Evolutionary conservation across 73 alveolate species (phyloP).

Genomic region (Symbiodinium pilosum): DNA sequence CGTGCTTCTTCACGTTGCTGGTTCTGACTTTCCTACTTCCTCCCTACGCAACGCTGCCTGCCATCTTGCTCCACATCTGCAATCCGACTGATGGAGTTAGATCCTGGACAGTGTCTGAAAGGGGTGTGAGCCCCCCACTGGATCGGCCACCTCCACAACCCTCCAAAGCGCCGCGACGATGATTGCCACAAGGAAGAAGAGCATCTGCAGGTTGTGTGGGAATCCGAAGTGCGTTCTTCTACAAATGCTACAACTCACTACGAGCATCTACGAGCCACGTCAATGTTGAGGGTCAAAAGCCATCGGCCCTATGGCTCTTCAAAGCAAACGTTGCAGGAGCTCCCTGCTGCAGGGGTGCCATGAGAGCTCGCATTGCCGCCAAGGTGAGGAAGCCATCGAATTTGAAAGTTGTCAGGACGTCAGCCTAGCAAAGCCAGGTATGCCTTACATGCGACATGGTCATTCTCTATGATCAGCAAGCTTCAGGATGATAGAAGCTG

Average conservation of each 20-base stretch:
- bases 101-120: too few species aligned
- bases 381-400: slow-evolving; percentile 59
- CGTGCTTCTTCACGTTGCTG: too few species aligned
- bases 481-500: too few species aligned
- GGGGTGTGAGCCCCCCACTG: too few species aligned
- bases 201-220: slow-evolving; percentile 23
- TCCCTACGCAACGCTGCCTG: too few species aligned
- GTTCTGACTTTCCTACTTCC: too few species aligned
- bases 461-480: too few species aligned
- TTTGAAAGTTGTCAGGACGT: neutral
- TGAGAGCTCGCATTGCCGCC: slow-evolving; percentile 60
- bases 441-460: too few species aligned
- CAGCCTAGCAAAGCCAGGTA: neutral
- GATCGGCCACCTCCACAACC: slow-evolving; percentile 37
- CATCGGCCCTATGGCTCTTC: neutral
- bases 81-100: too few species aligned
- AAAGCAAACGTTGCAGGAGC: too few species aligned
- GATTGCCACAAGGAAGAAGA: slow-evolving; percentile 49
- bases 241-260: neutral
- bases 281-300: neutral
- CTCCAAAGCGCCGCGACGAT: slow-evolving; percentile 40
- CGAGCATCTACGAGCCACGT: neutral
- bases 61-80: too few species aligned
- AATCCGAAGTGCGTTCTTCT: neutral
- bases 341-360: neutral